A percentile compares a stretch with the other conserved stretches of the same genome.
phyloP scores from a whole-genome alignment of 805 yeast genomes.

The Wickerhamiella spandovensis region DNA sequence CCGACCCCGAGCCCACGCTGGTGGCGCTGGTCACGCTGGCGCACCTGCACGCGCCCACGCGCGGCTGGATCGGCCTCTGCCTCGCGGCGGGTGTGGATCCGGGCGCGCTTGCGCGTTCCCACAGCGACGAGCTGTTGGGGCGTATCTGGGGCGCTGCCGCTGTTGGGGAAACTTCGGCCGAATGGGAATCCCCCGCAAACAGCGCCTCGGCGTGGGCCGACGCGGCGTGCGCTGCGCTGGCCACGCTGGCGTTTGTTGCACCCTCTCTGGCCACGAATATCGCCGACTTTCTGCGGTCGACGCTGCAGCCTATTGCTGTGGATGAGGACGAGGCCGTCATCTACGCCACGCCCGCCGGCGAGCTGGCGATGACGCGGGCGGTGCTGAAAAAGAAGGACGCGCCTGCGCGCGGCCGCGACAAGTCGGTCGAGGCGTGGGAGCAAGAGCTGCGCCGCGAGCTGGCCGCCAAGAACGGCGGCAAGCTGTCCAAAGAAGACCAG shows the following conservation, averaged over 20 bases:
- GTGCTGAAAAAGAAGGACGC: slow-evolving; percentile 34
- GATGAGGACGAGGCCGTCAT: slow-evolving; percentile 43
- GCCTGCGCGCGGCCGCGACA: slow-evolving; percentile 22
- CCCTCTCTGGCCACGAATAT: slow-evolving; percentile 45
- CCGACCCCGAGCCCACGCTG: neutral
- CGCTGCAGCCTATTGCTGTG: slow-evolving; percentile 30
- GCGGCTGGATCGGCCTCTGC: slow-evolving; percentile 70
- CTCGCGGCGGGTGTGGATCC: slow-evolving; percentile 53
- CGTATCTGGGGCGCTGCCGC: slow-evolving; percentile 19
- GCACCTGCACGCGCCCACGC: slow-evolving; percentile 10
- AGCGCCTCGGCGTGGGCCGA: slow-evolving; percentile 3
- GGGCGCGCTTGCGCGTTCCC: slow-evolving; percentile 33
- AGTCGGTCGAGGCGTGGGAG: slow-evolving; percentile 63
- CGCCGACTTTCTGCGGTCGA: slow-evolving; percentile 30
- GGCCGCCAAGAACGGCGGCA: slow-evolving; percentile 35
- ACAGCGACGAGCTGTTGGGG: slow-evolving; percentile 19
- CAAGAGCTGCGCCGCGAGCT: slow-evolving; percentile 65
- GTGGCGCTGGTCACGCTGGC: neutral
- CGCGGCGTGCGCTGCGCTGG: slow-evolving; percentile 21
- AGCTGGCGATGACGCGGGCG: slow-evolving; percentile 44
- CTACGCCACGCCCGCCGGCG: slow-evolving; percentile 56
- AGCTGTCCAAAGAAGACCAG: slow-evolving; percentile 68
- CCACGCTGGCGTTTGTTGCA: slow-evolving; percentile 38
- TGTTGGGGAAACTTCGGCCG: slow-evolving; percentile 17
- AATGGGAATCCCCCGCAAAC: too few species aligned